Evolutionary conservation across 2,329 filamentous ascomycete species (phyloP).

Genomic region (Monosporascus sp.): DNA sequence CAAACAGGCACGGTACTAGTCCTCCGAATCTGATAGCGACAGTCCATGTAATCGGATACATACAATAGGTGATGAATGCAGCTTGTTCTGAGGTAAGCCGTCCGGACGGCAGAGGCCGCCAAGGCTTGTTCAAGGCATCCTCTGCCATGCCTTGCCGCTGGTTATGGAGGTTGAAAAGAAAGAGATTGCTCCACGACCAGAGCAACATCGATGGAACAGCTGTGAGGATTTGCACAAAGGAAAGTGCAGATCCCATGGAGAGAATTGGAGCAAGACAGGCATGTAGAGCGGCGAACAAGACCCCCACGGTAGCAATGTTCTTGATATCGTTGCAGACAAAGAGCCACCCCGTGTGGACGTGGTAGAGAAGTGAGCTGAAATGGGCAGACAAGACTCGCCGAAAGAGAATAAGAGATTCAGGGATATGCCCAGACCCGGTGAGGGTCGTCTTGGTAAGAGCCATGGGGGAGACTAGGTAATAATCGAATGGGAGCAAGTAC

Average conservation of each 20-base stretch:
- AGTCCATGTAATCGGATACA: slow-evolving; percentile 2
- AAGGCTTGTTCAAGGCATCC: slow-evolving; percentile 14
- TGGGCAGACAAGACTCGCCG: too few relatives aligned
- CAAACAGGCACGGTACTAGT: slow-evolving; percentile 3
- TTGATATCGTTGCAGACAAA: slow-evolving; percentile 4
- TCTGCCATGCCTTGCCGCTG: slow-evolving; percentile 8
- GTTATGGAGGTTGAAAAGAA: slow-evolving; percentile 14
- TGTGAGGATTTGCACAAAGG: slow-evolving; percentile 1
- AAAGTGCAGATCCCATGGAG: slow-evolving; percentile 1
- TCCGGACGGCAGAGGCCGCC: slow-evolving; percentile 9
- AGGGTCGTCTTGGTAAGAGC: too few relatives aligned
- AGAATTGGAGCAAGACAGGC: slow-evolving; percentile 3
- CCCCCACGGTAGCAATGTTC: background rate
- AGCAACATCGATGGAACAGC: slow-evolving; percentile 1
- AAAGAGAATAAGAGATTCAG: too few relatives aligned
- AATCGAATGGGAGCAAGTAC: too few relatives aligned
- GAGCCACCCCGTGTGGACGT: slow-evolving; percentile 5
- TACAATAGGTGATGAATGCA: slow-evolving; percentile 2
- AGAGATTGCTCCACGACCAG: slow-evolving; percentile 10
- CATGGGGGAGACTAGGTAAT: too few relatives aligned
- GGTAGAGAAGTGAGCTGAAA: background rate
- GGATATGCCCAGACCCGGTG: too few relatives aligned
- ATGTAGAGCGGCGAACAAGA: slow-evolving; percentile 6
- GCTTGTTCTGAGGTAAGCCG: slow-evolving; percentile 5
- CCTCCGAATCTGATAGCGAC: slow-evolving; percentile 1